Conservation (phyloP, 2,329 filamentous ascomycete species). For the Cercospora brassicicola region DNA sequence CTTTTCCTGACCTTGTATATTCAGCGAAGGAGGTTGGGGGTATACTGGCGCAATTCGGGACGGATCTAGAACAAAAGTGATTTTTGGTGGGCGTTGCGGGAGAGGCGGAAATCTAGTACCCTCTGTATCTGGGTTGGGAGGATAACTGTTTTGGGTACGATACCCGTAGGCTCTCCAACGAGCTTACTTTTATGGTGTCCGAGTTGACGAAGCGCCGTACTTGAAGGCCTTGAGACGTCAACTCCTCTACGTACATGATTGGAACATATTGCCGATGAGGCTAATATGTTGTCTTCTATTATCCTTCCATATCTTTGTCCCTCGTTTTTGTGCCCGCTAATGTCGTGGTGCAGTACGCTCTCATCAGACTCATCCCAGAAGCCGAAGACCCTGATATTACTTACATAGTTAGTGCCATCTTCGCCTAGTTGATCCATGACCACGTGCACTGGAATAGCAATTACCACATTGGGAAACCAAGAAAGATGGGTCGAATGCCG, state of each 20-base stretch:
- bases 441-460: not conserved
- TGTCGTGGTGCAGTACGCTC: not conserved
- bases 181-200: not conserved
- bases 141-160: not conserved
- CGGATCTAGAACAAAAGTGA: not conserved
- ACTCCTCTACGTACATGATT: not conserved
- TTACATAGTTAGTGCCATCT: not conserved
- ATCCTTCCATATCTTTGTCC: not conserved
- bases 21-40: constrained; percentile 5
- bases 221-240: not conserved
- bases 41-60: not conserved
- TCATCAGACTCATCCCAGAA: not conserved
- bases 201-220: not conserved
- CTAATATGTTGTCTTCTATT: not conserved
- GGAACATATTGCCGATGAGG: not conserved
- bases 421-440: not conserved
- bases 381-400: not conserved
- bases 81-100: constrained; percentile 6
- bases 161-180: not conserved
- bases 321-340: not conserved
- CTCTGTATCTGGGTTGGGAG: constrained; percentile 6
- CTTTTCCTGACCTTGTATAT: not conserved
- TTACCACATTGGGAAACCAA: not conserved
- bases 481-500: not conserved
- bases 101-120: constrained; percentile 21